These are phyloP conservation scores for Neurospora terricola DNA, from an alignment of 495 filamentous ascomycete species.

Conservation along the genomic window DNA sequence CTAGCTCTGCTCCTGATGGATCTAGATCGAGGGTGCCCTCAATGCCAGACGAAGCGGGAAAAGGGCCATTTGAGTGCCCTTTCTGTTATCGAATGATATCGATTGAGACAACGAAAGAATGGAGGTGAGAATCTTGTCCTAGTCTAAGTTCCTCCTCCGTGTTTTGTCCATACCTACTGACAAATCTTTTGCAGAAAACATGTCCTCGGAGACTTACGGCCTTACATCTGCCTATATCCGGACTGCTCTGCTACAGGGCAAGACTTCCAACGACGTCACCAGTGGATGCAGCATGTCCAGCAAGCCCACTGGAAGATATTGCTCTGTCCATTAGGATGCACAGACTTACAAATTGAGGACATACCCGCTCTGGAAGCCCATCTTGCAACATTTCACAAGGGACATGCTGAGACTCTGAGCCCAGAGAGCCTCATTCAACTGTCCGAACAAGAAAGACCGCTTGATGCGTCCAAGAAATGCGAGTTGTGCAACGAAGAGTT, in stretches of 20 bases:
- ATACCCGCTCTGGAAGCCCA: not conserved
- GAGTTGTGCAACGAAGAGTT: not conserved
- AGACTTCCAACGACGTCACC: slow-evolving; percentile 2
- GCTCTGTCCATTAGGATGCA: not conserved
- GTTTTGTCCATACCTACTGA: too few relatives aligned
- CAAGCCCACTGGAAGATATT: slow-evolving; percentile 6
- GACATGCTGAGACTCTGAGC: not conserved
- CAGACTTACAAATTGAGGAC: not conserved
- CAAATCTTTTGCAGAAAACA: slow-evolving; percentile 17
- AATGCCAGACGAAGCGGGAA: slow-evolving; percentile 6
- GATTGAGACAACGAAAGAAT: slow-evolving; percentile 17
- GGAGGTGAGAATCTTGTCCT: slow-evolving; percentile 17
- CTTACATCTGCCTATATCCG: slow-evolving; percentile 20
- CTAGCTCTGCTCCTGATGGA: slow-evolving; percentile 3
- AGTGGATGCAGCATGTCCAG: slow-evolving; percentile 10
- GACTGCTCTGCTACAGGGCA: slow-evolving; percentile 5
- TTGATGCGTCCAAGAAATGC: not conserved
- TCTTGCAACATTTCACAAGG: not conserved
- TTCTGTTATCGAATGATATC: slow-evolving; percentile 24
- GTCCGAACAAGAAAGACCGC: not conserved
- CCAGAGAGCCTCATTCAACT: not conserved
- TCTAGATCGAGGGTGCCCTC: slow-evolving; percentile 6
- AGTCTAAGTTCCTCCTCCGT: too few relatives aligned
- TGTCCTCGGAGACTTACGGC: slow-evolving; percentile 21
- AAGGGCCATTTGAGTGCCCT: slow-evolving; percentile 25